Conservation (phyloP, 495 filamentous ascomycete genomes). For the Xylaria intraflava region DNA sequence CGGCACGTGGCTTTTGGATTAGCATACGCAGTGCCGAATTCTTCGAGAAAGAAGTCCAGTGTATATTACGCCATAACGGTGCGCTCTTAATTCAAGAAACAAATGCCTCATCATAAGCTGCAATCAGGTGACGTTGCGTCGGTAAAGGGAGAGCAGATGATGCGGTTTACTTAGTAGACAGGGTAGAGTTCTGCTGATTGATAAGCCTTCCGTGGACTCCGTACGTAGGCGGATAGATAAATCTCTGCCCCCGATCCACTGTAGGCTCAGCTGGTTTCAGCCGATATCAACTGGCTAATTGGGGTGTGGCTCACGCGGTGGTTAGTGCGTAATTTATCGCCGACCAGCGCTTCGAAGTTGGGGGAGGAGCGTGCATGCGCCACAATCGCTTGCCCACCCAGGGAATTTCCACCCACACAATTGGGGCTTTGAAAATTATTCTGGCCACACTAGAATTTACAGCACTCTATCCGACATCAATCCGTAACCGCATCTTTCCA, state of each 20-base stretch:
- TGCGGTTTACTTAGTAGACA: no score
- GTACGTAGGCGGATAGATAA: no score
- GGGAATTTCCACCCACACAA: constrained; percentile 25
- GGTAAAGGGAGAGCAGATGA: no score
- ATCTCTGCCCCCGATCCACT: not conserved
- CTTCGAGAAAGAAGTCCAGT: constrained; percentile 1
- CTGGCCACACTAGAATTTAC: constrained; percentile 29
- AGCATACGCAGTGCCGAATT: constrained; percentile 7
- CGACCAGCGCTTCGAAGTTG: no score
- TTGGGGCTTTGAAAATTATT: constrained; percentile 26
- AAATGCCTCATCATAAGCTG: not conserved
- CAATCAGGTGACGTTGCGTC: no score
- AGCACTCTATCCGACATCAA: constrained; percentile 23
- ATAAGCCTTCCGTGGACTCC: not conserved
- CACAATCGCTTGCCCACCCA: constrained; percentile 18
- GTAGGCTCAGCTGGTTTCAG: not conserved
- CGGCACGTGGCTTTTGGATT: constrained; percentile 2
- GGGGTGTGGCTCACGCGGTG: constrained; percentile 3
- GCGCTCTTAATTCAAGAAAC: not conserved
- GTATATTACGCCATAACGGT: not conserved
- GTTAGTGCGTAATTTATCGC: constrained; percentile 9
- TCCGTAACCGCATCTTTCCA: constrained; percentile 23
- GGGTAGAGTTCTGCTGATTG: no score
- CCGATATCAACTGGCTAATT: not conserved
- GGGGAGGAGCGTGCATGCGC: not conserved